Evolutionary conservation across 495 filamentous ascomycete genomes (phyloP), one percentile per base, ranked within the genome.

Genomic region (Trichoderma parareesei): DNA sequence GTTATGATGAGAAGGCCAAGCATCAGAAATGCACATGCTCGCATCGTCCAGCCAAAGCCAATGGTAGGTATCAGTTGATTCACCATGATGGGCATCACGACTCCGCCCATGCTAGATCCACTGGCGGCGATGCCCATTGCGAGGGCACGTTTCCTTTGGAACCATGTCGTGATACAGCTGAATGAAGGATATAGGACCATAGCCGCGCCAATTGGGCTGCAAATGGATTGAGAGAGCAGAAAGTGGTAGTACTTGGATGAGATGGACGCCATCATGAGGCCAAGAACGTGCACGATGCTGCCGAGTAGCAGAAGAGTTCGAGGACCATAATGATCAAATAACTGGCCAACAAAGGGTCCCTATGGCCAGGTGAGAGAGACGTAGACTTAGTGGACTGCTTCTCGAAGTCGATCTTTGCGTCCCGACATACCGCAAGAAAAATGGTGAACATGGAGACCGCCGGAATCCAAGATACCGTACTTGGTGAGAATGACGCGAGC

Each of bases 31-130:
- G 85, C 90, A 44, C 79, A 76, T 44, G 80, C 81, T 20, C 90
- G 85, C 77, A 93, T 86, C 2, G 90, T 80, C 90, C 90, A 94
- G 4, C 76, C 74, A 66, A 89, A 93, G 9, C 88, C 90, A 60
- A 90, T 80, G 20, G 75, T 60, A 0, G 76, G 79, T 66, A 92
- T 85, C 16, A 92, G 73, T 20, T 81, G 77, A 10, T 82, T 71
- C 44, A 91, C 82, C 82, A 92, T 87, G 71, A 93, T 92, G 5
- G 85, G 86, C 42, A 89, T 78, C 10, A 90, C 78, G 38, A 90
- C 82, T 20, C 88, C 88, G 4, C 88, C 87, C 5, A 92, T 69
- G 11, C 84, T 87, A 0, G 84, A 87, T 0, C 90, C 90, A 3
- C 85, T 78, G 2, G 85, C 81, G 67, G 85, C 85, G 59, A 92